phyloP scores from a whole-genome alignment of 2,329 filamentous ascomycete genomes.

The Davidsoniella eucalypti region DNA sequence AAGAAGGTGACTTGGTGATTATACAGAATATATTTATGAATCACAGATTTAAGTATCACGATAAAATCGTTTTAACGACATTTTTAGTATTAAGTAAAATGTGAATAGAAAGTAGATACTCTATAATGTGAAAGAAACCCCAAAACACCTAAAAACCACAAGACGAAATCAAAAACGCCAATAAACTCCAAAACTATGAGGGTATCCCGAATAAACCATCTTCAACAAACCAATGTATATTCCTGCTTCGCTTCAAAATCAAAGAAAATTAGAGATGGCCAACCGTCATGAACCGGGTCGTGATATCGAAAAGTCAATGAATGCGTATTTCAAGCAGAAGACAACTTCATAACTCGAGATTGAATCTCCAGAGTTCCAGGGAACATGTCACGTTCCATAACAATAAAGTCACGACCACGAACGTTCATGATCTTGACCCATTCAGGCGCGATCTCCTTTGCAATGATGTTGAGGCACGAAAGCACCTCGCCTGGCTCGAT shows the following conservation, averaged over 20 bases:
- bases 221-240: constrained; percentile 4
- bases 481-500: constrained; percentile 36
- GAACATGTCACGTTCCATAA: constrained; percentile 31
- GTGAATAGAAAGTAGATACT: not conserved
- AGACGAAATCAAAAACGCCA: not conserved
- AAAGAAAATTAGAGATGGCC: not conserved
- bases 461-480: constrained; percentile 33
- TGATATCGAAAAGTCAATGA: no score
- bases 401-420: constrained; percentile 38
- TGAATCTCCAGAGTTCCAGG: constrained; percentile 23
- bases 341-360: constrained; percentile 18
- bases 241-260: not conserved
- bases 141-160: constrained; percentile 1
- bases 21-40: no score
- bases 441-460: constrained; percentile 36
- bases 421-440: constrained; percentile 38
- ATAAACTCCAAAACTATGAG: constrained; percentile 1
- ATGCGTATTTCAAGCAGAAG: not conserved
- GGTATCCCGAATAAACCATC: constrained; percentile 8
- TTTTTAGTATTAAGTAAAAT: not conserved
- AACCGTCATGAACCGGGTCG: no score
- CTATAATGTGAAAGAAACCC: not conserved
- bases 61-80: not conserved
- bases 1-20: no score
- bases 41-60: no score